Conservation (phyloP, 1,284 basidiomycete species). For the Irpex lacteus region DNA sequence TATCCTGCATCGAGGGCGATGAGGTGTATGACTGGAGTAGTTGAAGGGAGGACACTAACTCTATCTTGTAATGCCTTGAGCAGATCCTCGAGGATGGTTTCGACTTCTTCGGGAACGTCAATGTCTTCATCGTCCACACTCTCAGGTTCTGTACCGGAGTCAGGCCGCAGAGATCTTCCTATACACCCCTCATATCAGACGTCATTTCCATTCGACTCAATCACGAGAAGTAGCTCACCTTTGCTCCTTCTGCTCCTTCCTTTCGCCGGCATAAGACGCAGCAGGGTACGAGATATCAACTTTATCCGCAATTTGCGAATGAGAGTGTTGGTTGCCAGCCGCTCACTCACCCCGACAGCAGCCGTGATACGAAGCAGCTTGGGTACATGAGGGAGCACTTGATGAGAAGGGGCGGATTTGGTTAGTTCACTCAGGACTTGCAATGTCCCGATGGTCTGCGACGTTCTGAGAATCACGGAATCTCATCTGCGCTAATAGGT, state of each 20-base stretch:
- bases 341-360: constrained; percentile 36
- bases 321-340: constrained; percentile 54
- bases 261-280: constrained; percentile 59
- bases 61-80: constrained; percentile 54
- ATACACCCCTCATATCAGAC: neutral
- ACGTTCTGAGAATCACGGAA: neutral
- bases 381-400: constrained; percentile 43
- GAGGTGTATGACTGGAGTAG: neutral
- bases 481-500: neutral
- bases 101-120: constrained; percentile 81
- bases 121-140: constrained; percentile 44
- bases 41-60: neutral
- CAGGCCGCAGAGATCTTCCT: neutral
- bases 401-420: constrained; percentile 62
- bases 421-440: constrained; percentile 74
- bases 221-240: constrained; percentile 30
- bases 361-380: constrained; percentile 44
- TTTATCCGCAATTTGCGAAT: constrained; percentile 69
- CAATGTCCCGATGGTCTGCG: constrained; percentile 66
- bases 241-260: constrained; percentile 35
- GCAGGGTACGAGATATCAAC: constrained; percentile 57
- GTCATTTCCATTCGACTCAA: neutral
- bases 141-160: constrained; percentile 4
- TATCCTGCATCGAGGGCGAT: constrained; percentile 60
- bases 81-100: constrained; percentile 72